Evolutionary conservation across 1,139 yeast genomes (phyloP).

Genomic region (Ashbya aceris): DNA sequence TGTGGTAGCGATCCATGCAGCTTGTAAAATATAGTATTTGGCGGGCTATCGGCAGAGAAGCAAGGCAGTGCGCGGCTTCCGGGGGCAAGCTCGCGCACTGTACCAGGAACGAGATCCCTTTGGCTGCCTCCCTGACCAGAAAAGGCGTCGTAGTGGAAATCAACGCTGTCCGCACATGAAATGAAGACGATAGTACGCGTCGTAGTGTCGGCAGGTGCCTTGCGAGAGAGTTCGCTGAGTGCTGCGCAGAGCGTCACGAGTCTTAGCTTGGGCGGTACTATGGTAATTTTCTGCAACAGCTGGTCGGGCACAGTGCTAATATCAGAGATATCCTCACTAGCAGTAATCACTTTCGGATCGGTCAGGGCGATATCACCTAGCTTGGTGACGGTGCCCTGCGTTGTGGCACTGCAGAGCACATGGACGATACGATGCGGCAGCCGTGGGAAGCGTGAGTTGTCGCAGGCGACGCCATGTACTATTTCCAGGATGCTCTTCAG

Average conservation of each 20-base stretch:
- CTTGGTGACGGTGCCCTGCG: constrained; percentile 69
- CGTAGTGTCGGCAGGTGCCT: constrained; percentile 14
- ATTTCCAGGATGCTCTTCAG: constrained; percentile 62
- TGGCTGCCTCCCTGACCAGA: constrained; percentile 31
- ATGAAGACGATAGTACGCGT: constrained; percentile 72
- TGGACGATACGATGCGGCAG: constrained; percentile 68
- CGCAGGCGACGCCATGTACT: constrained; percentile 40
- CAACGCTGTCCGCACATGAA: constrained; percentile 92
- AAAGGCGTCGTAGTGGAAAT: constrained; percentile 75
- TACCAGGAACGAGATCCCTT: constrained; percentile 37
- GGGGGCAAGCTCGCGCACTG: constrained; percentile 28
- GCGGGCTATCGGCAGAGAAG: constrained; percentile 27
- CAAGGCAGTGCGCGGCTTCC: constrained; percentile 27
- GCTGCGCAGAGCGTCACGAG: constrained; percentile 69
- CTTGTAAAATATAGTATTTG: constrained; percentile 50
- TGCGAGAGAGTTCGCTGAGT: constrained; percentile 41
- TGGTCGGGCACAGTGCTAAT: constrained; percentile 74
- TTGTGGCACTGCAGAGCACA: constrained; percentile 88
- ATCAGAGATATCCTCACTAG: constrained; percentile 31
- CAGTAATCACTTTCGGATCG: constrained; percentile 59
- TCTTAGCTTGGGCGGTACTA: constrained; percentile 87
- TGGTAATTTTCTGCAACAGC: constrained; percentile 62
- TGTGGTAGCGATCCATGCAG: constrained; percentile 89
- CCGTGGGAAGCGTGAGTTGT: constrained; percentile 38
- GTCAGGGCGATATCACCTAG: constrained; percentile 68